These are phyloP conservation scores for Taphrina confusa DNA, from an alignment of 1,139 yeast species.

Conservation along the genomic window DNA sequence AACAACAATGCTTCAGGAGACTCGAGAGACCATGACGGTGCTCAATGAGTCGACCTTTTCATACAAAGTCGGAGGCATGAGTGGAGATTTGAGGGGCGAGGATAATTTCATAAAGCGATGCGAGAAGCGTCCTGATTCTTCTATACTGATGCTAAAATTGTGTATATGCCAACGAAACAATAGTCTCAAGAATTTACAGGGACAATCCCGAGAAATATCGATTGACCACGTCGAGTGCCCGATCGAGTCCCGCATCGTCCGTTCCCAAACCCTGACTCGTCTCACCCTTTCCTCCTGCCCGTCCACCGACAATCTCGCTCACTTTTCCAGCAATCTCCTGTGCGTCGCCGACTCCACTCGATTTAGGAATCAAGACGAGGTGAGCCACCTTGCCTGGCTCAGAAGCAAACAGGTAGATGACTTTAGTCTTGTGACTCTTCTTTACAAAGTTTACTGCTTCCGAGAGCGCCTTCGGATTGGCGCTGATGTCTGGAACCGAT, in stretches of 20 bases:
- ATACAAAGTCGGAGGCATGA: too few relatives aligned
- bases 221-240: constrained; percentile 68
- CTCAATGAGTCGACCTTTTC: constrained; percentile 6
- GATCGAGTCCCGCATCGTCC: constrained; percentile 65
- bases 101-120: too few relatives aligned
- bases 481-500: constrained; percentile 63
- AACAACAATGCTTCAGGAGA: background rate
- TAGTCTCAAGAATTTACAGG: too few relatives aligned
- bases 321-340: constrained; percentile 72
- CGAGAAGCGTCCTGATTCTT: too few relatives aligned
- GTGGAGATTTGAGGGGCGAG: too few relatives aligned
- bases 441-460: constrained; percentile 87
- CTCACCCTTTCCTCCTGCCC: constrained; percentile 97
- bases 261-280: constrained; percentile 97
- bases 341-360: constrained; percentile 73
- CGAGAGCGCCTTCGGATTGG: constrained; percentile 90
- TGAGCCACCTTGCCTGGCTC: constrained; percentile 76
- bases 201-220: constrained; percentile 16
- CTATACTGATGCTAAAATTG: too few relatives aligned
- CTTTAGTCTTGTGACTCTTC: constrained; percentile 71
- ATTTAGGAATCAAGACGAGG: constrained; percentile 84
- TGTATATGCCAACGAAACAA: too few relatives aligned
- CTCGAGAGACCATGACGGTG: constrained; percentile 19
- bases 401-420: constrained; percentile 82
- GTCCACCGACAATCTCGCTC: constrained; percentile 80